Base-by-base conservation (phyloP, 2,329 filamentous ascomycete species). In the Paracoccidioides brasiliensis region DNA sequence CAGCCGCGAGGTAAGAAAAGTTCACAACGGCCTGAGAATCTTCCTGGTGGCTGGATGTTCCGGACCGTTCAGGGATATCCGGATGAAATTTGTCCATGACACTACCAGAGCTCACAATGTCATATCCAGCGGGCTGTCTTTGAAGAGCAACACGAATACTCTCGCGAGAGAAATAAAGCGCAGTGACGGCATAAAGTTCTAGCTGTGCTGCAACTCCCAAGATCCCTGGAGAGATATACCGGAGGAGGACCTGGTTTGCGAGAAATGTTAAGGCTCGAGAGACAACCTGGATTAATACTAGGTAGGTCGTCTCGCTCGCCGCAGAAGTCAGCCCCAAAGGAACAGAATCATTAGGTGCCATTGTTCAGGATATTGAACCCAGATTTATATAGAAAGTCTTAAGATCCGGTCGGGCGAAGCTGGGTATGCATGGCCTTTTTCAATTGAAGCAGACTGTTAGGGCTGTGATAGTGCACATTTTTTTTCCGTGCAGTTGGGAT, bases 151-250 rank as follows among this genome's bases (percentile, higher is more conserved):
- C 85, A 14, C 93, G 85, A 51, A 97, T 74, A 64, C 86, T 91
- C 72, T 98, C 93, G 42, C 93, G 81, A 0, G 93, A 86, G 66
- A 98, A 97, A 70, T 95, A 96, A 0, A 98, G 78, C n/a, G 94
- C 84, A 0, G 90, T 89, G 46, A 95, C 85, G 57, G 91, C 90
- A 69, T 90, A 96, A 0, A 97, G 82, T 64, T 98, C 93, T 3
- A 98, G 79, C 69, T 96, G 93, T 0, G 90, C 85, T 1, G 90
- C 86, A 4, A 95, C 78, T 5, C 91, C 93, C 0, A 98, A 80
- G 0, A 94, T 78, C 57, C 85, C 80, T 0, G 93, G 90, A 1
- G 90, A 95, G 46, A 97, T 76, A 67, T 87, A 91, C 40, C 91
- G 88, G 6, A 98, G 79, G 35, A 98, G 80, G 41, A 95, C 70